Base-by-base conservation (phyloP, 805 yeast species). In the Wickerhamomyces kurtzmanii region DNA sequence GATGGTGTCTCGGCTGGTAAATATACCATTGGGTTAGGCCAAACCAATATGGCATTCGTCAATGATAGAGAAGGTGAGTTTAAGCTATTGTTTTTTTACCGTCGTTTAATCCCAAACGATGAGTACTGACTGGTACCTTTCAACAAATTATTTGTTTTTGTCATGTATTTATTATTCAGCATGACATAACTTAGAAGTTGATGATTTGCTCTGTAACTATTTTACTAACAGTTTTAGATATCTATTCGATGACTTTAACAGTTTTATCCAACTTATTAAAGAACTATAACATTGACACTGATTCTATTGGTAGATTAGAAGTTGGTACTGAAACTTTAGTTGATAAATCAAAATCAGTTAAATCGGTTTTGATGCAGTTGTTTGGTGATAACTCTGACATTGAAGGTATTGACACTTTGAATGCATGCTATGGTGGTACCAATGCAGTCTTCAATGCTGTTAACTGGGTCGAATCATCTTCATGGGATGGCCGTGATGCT, bases 361-460 rank as follows among this genome's bases (percentile, higher is more conserved):
- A 91, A 65, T 75, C 96, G 20, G 94, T 91, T 23, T 68, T 91
- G 57, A 89, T 86, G 83, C 96, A 87, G 62, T 73, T 91, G 42
- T 78, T 91, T 43, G 85, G 80, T 33, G 89, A 73, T 30, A 91
- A 91, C 68, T 59, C 68, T 45, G 97, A 91, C 51, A 67, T 89
- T 45, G 98, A 91, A 63, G 98, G 98, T 59, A 66, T 91, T 37
- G 98, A 91, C 60, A 86, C 94, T 40, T 56, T 86, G 47, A 91
- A 91, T 58, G 98, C 98, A 18, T 91, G 98, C 65, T 91, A 91
- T 59, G 98, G 98, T 57, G 98, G 97, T 57, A 89, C 97, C 39
- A 75, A 77, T 47, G 97, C 98, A 8, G 71, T 91, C 17, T 77
- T 91, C 66, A 91, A 89, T 64, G 74, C 96, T 10, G 56, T 91